Evolutionary conservation across 805 yeast species (phyloP).

Genomic region (Tetrapisispora iriomotensis): DNA sequence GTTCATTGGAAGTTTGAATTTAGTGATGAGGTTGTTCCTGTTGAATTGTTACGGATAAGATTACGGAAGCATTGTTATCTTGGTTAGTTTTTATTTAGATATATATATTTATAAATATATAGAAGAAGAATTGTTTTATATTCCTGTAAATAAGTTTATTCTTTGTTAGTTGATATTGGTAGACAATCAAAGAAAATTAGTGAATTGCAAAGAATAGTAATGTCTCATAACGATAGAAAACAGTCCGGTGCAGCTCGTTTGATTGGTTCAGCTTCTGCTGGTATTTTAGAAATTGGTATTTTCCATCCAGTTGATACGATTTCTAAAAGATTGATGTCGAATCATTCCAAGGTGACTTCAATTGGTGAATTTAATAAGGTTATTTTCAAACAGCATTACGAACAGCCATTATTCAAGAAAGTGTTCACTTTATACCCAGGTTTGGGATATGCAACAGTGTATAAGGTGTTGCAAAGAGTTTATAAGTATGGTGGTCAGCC

Average conservation of each 20-base stretch:
- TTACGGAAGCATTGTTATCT: no score
- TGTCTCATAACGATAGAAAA: conserved; percentile 47
- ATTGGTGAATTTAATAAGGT: conserved; percentile 68
- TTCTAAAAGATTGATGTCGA: conserved; percentile 89
- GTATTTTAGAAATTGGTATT: conserved; percentile 90
- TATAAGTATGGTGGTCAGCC: conserved; percentile 99
- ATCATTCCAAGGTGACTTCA: conserved; percentile 57
- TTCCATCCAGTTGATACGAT: conserved; percentile 99
- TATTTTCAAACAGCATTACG: conserved; percentile 74
- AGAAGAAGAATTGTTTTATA: not conserved
- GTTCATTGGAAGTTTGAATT: no score
- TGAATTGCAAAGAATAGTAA: not conserved
- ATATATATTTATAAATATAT: no score
- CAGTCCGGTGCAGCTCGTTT: conserved; percentile 83
- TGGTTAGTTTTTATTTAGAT: not conserved
- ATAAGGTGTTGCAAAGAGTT: conserved; percentile 92
- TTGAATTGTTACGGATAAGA: no score
- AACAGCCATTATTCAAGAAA: conserved; percentile 59
- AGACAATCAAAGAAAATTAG: not conserved
- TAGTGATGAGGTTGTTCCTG: no score
- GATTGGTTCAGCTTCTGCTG: conserved; percentile 95
- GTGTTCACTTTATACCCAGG: conserved; percentile 89
- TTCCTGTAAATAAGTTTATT: no score
- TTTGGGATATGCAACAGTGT: conserved; percentile 94
- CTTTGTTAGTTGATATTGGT: not conserved